Conservation (phyloP, 306 rosid genomes). For the Corylus americana region DNA sequence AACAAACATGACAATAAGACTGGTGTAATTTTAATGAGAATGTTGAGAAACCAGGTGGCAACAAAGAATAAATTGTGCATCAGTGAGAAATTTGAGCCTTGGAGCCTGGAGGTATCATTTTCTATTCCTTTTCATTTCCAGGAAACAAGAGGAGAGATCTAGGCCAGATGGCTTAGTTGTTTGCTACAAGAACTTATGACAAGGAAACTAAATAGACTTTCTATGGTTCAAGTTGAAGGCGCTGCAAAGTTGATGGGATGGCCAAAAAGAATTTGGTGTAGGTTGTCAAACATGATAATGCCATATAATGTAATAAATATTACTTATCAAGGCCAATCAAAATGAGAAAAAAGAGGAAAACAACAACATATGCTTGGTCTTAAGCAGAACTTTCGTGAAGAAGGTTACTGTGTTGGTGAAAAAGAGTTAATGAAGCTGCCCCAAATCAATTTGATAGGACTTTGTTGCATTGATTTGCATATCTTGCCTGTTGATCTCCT, state of each 20-base stretch:
- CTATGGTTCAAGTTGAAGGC: neutral
- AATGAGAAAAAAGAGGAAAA: neutral
- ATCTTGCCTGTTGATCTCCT: neutral
- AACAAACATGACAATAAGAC: neutral
- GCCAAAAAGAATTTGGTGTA: neutral
- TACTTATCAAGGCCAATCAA: neutral
- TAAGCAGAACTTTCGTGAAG: neutral
- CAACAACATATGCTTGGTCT: neutral
- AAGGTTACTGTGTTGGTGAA: neutral
- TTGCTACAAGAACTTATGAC: neutral
- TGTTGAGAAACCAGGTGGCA: neutral
- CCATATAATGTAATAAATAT: neutral
- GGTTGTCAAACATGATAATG: neutral
- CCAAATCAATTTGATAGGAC: neutral
- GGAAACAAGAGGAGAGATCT: neutral
- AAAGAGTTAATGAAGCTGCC: neutral
- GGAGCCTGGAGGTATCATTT: neutral
- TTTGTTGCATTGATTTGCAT: neutral
- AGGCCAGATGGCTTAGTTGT: neutral
- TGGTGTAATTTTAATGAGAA: neutral
- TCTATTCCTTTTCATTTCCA: no score
- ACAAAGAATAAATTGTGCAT: constrained; percentile 1
- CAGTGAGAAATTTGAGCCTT: neutral
- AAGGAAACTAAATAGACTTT: neutral
- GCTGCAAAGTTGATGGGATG: neutral